A percentile compares a stretch with the other conserved stretches of the same genome.
Conservation (phyloP, 805 yeast genomes). For the Wilhelminamyces savonicus region DNA sequence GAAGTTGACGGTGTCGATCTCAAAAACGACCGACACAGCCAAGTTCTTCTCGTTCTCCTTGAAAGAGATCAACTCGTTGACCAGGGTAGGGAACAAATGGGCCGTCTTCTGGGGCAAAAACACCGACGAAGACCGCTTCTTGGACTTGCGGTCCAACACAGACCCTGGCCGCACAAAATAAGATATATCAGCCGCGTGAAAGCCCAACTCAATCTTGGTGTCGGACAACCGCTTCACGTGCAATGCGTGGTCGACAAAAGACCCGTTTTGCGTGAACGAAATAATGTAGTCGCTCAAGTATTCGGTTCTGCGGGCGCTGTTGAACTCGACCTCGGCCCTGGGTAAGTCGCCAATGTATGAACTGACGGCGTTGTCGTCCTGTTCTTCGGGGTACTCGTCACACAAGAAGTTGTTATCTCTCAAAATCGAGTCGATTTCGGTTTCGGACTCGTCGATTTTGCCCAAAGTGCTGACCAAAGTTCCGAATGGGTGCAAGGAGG, state of each 20-base stretch:
- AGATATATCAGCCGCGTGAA: constrained; percentile 79
- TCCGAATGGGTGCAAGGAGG: constrained; percentile 97
- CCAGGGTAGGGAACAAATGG: constrained; percentile 60
- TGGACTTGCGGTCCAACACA: constrained; percentile 77
- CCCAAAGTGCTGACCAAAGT: constrained; percentile 86
- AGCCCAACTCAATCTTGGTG: constrained; percentile 70
- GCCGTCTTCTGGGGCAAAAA: constrained; percentile 72
- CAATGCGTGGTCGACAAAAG: constrained; percentile 68
- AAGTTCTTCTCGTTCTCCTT: constrained; percentile 53
- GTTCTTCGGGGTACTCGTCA: constrained; percentile 64
- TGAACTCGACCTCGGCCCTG: constrained; percentile 30
- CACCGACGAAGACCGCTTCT: constrained; percentile 85
- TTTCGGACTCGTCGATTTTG: constrained; percentile 62
- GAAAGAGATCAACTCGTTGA: constrained; percentile 58
- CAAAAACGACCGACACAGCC: constrained; percentile 73
- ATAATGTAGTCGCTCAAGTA: constrained; percentile 57
- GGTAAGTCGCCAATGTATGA: constrained; percentile 31
- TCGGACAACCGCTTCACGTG: constrained; percentile 63
- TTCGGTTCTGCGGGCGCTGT: constrained; percentile 38
- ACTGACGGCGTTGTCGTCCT: constrained; percentile 7
- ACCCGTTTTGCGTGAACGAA: constrained; percentile 54
- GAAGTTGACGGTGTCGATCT: constrained; percentile 63
- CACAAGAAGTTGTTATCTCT: constrained; percentile 81
- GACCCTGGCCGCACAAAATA: constrained; percentile 69
- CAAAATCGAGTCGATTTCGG: constrained; percentile 82